Conservation (phyloP, 2,329 filamentous ascomycete genomes). For the Periconia sp. region DNA sequence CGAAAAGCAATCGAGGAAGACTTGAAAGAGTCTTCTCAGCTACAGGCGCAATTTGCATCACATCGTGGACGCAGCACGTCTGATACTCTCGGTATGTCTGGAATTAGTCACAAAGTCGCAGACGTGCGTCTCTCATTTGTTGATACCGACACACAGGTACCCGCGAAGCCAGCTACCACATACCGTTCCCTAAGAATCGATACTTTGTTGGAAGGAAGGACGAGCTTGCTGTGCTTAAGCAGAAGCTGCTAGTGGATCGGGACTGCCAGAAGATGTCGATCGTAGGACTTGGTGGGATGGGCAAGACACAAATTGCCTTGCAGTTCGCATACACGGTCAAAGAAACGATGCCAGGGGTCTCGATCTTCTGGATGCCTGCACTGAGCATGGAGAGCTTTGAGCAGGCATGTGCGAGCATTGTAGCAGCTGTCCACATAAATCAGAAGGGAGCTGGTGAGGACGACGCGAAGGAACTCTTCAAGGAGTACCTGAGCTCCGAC, state of each 20-base stretch:
- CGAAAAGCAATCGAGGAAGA: slow-evolving; percentile 4
- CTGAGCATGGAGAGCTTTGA: slow-evolving; percentile 28
- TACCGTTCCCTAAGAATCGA: slow-evolving; percentile 32
- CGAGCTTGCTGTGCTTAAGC: slow-evolving; percentile 30
- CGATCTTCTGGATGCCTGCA: slow-evolving; percentile 29
- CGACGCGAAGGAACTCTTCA: slow-evolving; percentile 26
- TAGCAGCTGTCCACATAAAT: slow-evolving; percentile 15
- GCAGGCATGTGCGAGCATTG: slow-evolving; percentile 19
- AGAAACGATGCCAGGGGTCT: slow-evolving; percentile 17
- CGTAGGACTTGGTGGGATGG: slow-evolving; percentile 34
- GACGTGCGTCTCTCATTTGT: slow-evolving; percentile 1
- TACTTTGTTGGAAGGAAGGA: slow-evolving; percentile 30
- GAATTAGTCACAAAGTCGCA: neutral
- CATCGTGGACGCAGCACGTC: neutral
- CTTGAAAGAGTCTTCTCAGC: slow-evolving; percentile 1
- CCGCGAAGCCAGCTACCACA: slow-evolving; percentile 10
- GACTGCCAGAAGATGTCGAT: slow-evolving; percentile 33
- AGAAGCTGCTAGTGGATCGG: slow-evolving; percentile 26
- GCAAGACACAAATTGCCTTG: slow-evolving; percentile 41
- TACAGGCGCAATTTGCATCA: neutral
- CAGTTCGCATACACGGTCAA: slow-evolving; percentile 33
- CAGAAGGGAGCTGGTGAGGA: slow-evolving; percentile 15
- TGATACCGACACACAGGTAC: neutral
- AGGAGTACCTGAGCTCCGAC: slow-evolving; percentile 21
- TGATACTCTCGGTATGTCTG: neutral